phyloP scores from a whole-genome alignment of 441 rosid genomes.

The Eutrema salsugineum region DNA sequence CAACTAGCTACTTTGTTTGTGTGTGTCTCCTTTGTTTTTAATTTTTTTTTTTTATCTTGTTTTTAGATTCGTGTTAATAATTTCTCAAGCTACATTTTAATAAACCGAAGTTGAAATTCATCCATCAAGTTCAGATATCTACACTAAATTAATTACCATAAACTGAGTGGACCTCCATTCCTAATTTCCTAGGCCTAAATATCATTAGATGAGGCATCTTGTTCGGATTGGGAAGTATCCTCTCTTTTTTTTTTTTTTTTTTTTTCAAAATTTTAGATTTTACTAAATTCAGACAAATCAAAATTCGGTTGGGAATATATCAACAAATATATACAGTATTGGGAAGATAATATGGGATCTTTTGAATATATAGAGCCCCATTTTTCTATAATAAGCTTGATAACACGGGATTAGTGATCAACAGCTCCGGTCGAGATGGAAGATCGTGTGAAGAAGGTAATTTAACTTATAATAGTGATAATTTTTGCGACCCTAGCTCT shows the following conservation, averaged over 20 bases:
- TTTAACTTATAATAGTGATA: not conserved
- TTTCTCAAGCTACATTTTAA: not conserved
- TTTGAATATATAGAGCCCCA: not conserved
- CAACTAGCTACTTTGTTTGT: not conserved
- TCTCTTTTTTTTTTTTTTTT: not conserved
- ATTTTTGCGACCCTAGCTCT: not conserved
- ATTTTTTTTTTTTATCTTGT: not conserved
- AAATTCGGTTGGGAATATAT: not conserved
- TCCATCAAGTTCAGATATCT: not conserved
- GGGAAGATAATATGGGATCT: not conserved
- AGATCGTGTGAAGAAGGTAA: not conserved
- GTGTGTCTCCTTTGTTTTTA: not conserved
- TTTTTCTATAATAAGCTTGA: not conserved
- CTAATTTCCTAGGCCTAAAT: not conserved
- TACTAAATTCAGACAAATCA: not conserved
- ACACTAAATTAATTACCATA: too few species aligned
- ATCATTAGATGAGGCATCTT: not conserved
- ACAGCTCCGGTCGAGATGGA: not conserved
- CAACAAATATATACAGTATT: not conserved
- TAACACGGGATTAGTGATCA: not conserved
- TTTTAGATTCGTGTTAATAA: not conserved
- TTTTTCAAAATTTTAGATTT: not conserved
- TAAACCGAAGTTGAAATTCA: not conserved
- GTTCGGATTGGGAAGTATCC: not conserved
- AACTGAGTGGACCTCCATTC: too few species aligned